These are phyloP conservation scores for Hypoxylon subgilvum DNA, from an alignment of 495 filamentous ascomycete genomes.

Conservation along the genomic window DNA sequence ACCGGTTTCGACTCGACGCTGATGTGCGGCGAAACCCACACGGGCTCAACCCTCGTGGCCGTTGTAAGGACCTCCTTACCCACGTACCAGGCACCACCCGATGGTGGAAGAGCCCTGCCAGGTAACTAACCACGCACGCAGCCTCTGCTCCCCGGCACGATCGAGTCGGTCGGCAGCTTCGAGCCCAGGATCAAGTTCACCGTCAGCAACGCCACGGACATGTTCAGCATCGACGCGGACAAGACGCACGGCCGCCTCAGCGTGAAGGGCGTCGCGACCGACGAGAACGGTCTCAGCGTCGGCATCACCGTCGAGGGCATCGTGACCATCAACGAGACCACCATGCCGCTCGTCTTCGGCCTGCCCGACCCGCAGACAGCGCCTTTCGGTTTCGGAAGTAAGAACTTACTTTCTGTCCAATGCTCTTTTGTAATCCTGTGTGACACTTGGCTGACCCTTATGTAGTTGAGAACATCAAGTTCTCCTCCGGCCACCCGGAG, in stretches of 20 bases:
- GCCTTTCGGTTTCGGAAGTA: conserved; percentile 5
- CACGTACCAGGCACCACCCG: neutral
- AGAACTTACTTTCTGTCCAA: too few species aligned
- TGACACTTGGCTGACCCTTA: neutral
- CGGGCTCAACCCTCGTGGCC: conserved; percentile 6
- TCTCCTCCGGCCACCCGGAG: conserved; percentile 9
- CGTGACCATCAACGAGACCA: conserved; percentile 9
- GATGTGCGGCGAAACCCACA: conserved; percentile 4
- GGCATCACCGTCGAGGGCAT: conserved; percentile 7
- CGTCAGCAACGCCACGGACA: conserved; percentile 13
- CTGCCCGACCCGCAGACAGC: neutral
- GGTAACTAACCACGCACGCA: too few species aligned
- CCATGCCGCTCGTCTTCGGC: conserved; percentile 11
- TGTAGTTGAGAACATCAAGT: conserved; percentile 9
- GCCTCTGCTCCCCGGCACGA: conserved; percentile 6
- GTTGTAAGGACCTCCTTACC: too few species aligned
- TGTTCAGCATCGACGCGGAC: conserved; percentile 19
- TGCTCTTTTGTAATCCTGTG: neutral
- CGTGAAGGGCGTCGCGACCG: conserved; percentile 7
- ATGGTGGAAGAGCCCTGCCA: neutral
- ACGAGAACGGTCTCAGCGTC: conserved; percentile 16
- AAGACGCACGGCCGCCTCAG: conserved; percentile 7
- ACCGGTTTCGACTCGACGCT: conserved; percentile 5
- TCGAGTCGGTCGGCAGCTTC: conserved; percentile 23
- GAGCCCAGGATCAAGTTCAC: conserved; percentile 20